phyloP scores from a whole-genome alignment of 441 rosid genomes.

The Aquilaria agallochum region DNA sequence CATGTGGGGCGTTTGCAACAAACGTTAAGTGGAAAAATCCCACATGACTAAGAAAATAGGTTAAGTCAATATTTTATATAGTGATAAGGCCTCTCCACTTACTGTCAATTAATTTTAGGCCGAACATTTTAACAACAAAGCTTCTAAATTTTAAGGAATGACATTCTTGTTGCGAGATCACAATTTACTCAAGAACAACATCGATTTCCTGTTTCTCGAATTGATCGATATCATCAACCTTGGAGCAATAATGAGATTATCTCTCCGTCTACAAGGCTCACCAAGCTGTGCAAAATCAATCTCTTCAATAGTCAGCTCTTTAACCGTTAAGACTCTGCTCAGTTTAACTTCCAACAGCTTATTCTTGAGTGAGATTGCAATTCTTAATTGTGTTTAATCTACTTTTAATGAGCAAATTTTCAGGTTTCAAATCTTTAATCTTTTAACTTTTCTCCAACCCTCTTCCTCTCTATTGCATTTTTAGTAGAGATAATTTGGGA shows the following conservation, averaged over 20 bases:
- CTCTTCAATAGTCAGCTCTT: conserved; percentile 63
- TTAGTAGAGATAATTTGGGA: too few species aligned
- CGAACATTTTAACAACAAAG: not conserved
- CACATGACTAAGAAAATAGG: too few species aligned
- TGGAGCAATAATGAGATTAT: conserved; percentile 46
- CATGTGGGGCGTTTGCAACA: conserved; percentile 14
- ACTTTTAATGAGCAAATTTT: conserved; percentile 43
- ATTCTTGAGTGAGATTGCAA: conserved; percentile 35
- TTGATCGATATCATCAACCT: conserved; percentile 61
- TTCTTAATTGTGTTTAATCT: conserved; percentile 57
- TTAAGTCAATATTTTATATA: too few species aligned
- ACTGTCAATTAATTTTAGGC: too few species aligned
- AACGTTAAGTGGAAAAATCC: conserved; percentile 8
- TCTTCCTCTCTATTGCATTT: too few species aligned
- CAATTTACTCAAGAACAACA: conserved; percentile 36
- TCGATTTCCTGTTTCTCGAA: conserved; percentile 44
- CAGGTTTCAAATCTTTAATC: conserved; percentile 31
- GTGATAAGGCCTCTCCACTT: too few species aligned
- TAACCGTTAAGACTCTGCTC: conserved; percentile 50
- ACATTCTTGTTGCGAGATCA: conserved; percentile 24
- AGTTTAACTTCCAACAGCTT: conserved; percentile 38
- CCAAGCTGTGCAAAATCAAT: conserved; percentile 35
- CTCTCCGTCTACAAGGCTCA: conserved; percentile 42
- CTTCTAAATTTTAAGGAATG: conserved; percentile 31
- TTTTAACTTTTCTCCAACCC: too few species aligned